Evolutionary conservation across 805 yeast species (phyloP), one percentile per base, ranked within the genome.

Genomic region (Dipodascopsis uninucleata): DNA sequence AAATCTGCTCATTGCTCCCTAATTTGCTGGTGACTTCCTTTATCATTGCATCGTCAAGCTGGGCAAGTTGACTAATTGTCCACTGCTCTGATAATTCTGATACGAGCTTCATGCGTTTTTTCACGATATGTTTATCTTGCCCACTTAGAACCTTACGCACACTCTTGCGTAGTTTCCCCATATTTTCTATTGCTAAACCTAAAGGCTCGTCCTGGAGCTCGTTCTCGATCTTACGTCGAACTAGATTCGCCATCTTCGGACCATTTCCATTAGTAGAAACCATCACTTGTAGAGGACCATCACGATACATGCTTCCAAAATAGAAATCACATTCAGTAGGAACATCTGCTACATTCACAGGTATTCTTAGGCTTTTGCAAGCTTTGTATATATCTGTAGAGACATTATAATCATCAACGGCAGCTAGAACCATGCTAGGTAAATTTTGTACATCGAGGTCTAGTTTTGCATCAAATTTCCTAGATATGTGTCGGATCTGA

Each of bases 271-370:
- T 85, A 9, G 95, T 84, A 31, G 86, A 78, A 10, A 85, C 82
- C 89, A 85, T 81, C 29, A 85, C 72, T 60, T 85, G 93, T 39
- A 85, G 66, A 12, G 79, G 77, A 12, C 89, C 93, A 52, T 76
- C 76, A 58, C 84, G 72, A 61, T 77, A 79, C 68, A 82, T 79
- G 20, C 89, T 77, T 1, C 95, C 95, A 62, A 85, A 85, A 66
- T 84, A 85, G 63, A 84, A 85, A 63, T 85, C 95, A 67, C 95
- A 85, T 48, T 78, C 67, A n/a, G 76, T 74, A 2, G 95, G 94
- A 50, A 82, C 82, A 61, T 85, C 95, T 1, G 95, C 95, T 31
- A 85, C 81, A 59, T 85, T 85, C 20, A 83, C 86, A 21, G 61
- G 86, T 53, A 45, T 78, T 65, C 34, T 69, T 56, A 39, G 62